Evolutionary conservation across 495 filamentous ascomycete species (phyloP), one percentile per base, ranked within the genome.

Genomic region (Xylaria longipes): DNA sequence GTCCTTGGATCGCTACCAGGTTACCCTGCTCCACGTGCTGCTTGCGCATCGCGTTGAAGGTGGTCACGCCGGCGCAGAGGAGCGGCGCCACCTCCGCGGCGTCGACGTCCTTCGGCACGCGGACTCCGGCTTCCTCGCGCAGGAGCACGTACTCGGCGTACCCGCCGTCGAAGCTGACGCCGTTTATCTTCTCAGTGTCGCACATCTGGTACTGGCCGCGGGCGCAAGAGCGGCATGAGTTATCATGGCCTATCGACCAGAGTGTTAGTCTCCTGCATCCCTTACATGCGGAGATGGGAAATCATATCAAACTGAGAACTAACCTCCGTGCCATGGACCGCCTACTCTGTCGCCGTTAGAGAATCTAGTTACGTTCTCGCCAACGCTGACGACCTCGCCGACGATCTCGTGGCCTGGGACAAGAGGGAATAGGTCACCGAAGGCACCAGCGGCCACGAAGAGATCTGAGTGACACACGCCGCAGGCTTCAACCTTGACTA

Each of bases 41-140:
- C 56, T 87, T 84, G 29, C 91, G 87, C 57, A 94, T 89, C 6
- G 85, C 84, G 81, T 92, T 93, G 87, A 92, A 94, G 45, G 90
- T 87, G 33, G 90, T 92, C 58, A 93, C 86, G 61, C 91, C 91
- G 2, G 91, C 91, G 80, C 91, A 93, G 27, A 94, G 87, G 17
- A 93, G 84, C 0, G 91, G 90, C 1, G 91, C 90, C 67, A 84
- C 88, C 71, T 88, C 82, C 12, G 85, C 89, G 0, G 90, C 84
- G 73, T 90, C 84, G 39, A 88, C 79, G 58, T 88, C 81, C 7
- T 78, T 71, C 6, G 91, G 90, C 57, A 94, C 83, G n/a, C 81
- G 82, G 0, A 91, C 90, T 0, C 79, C 89, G 29, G 91, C 88
- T 75, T 93, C 91, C n/a, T 80, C 78, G 33, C 88, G 85, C 15